phyloP scores from a whole-genome alignment of 2,329 filamentous ascomycete genomes.

The Neonectria faginata region DNA sequence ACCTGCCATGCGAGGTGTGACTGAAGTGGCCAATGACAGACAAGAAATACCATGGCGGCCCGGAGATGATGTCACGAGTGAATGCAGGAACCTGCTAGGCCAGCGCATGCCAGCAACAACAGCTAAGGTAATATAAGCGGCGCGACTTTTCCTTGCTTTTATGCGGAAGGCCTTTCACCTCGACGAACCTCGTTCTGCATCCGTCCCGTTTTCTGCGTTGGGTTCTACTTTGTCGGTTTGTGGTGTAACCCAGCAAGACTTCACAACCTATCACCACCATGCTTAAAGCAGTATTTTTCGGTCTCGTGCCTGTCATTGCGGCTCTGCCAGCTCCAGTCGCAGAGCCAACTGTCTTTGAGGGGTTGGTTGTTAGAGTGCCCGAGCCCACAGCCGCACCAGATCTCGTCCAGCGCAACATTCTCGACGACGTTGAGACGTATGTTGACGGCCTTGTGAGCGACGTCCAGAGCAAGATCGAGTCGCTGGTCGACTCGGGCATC shows the following conservation, averaged over 20 bases:
- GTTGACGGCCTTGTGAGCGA: conserved; percentile 61
- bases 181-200: background rate
- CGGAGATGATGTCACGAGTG: conserved; percentile 22
- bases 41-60: conserved; percentile 2
- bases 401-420: conserved; percentile 50
- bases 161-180: background rate
- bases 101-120: conserved; percentile 19
- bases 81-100: conserved; percentile 22
- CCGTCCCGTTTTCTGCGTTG: background rate
- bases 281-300: conserved; percentile 37
- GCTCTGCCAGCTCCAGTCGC: conserved; percentile 39
- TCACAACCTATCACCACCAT: conserved; percentile 21
- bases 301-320: conserved; percentile 39
- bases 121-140: conserved; percentile 3
- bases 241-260: background rate
- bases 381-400: conserved; percentile 41
- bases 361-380: conserved; percentile 33
- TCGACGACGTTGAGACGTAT: conserved; percentile 61
- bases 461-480: conserved; percentile 67
- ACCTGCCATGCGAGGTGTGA: background rate
- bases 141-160: conserved; percentile 16
- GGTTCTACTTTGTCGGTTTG: too few species aligned
- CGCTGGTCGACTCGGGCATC: conserved; percentile 72
- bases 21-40: conserved; percentile 8
- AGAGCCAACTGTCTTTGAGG: conserved; percentile 36